Base-by-base conservation (phyloP, 768 basidiomycete species). In the Phlebiopsis flavidoalba region DNA sequence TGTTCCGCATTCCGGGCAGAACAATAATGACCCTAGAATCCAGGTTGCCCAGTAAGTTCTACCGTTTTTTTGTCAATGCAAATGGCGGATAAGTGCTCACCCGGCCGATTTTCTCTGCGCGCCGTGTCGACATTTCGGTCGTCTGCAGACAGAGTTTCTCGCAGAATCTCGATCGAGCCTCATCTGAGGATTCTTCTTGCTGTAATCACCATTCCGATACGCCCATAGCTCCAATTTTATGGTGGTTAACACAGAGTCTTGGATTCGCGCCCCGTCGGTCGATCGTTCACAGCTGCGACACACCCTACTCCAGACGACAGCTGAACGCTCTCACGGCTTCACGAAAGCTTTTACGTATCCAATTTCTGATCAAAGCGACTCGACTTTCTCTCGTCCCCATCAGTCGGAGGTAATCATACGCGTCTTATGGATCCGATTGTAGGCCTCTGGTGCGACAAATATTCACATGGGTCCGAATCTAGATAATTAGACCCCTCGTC, bases 1-100 rank as follows among this genome's bases (percentile, higher is more conserved):
- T 0, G 93, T 96, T 14, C 94, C 94, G 65, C 97, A 99, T 61
- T 85, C 80, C 1, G 93, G 93, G 75, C 97, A 99, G 76, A 99
- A 98, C 45, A 98, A 78, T 24, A 98, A 79, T 1, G 95, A 95
- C 56, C 96, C 97, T 89, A 67, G 57, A 31, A 31, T 2, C 40
- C 50, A 60, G 49, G n/a, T n/a, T 15, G 54, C 37, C 26, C 26
- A 47, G 17, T n/a, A 8, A 10, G 57, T 19, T 31, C 57, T 40
- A 26, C 31, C 56, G 54, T 22, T 21, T 12, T 11, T 10, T 31
- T 8, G 24, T 4, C 8, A 5, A 5, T 15, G n/a, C n/a, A 12
- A n/a, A 36, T n/a, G 3, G 35, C 8, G 14, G 51, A 15, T 11
- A 1, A 47, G 35, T n/a, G n/a, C n/a, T n/a, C n/a, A 33, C 69